phyloP scores from a whole-genome alignment of 75 land plant species.

The Picea glauca region DNA sequence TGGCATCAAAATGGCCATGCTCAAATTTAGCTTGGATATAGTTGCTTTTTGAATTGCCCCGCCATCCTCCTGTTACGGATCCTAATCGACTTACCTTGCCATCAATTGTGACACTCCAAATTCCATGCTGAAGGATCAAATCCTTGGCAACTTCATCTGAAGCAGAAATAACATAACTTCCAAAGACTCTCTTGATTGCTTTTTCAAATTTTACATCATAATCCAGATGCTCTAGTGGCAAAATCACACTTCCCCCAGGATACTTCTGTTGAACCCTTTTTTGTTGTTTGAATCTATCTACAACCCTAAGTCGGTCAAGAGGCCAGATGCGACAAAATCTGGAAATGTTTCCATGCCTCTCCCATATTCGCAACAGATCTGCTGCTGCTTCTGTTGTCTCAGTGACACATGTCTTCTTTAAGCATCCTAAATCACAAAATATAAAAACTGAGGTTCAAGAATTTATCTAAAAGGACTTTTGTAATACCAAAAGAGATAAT shows the following conservation, averaged over 20 bases:
- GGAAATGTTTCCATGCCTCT: conserved; percentile 2
- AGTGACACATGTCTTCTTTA: conserved; percentile 17
- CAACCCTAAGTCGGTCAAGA: conserved; percentile 19
- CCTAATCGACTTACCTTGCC: conserved; percentile 21
- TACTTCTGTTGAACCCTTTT: conserved; percentile 5
- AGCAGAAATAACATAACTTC: conserved; percentile 17
- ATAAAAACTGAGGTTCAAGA: background rate
- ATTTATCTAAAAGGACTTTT: background rate
- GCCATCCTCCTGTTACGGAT: conserved; percentile 24
- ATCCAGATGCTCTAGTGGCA: conserved; percentile 15
- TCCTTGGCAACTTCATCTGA: conserved; percentile 21
- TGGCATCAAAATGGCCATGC: conserved; percentile 8
- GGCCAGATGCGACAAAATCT: conserved; percentile 24
- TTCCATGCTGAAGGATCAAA: conserved; percentile 10
- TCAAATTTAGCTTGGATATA: conserved; percentile 16
- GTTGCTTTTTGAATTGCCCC: conserved; percentile 12
- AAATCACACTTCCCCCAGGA: conserved; percentile 16
- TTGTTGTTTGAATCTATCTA: conserved; percentile 9
- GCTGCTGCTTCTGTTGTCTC: conserved; percentile 22
- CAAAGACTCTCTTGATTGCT: conserved; percentile 23
- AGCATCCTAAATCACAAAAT: conserved; percentile 7
- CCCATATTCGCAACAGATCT: conserved; percentile 20
- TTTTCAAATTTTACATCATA: conserved; percentile 20
- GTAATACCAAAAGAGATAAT: background rate
- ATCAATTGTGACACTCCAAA: conserved; percentile 27